These are phyloP conservation scores for Rhizophagus clarus DNA, from an alignment of 192 early-diverging fungal genomes.

Conservation along the genomic window DNA sequence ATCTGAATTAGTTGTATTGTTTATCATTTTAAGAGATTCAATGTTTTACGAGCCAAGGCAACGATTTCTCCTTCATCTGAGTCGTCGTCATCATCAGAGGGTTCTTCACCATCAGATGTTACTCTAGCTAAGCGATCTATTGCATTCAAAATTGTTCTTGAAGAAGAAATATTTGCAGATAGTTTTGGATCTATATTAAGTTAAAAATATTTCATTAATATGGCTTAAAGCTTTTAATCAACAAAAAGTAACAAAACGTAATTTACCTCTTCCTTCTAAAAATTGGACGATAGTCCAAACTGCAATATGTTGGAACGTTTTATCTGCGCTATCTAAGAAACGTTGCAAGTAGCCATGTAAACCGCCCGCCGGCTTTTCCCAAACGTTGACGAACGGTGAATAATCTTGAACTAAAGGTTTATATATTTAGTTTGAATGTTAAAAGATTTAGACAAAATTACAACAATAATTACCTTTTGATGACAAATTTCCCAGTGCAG, in stretches of 20 bases:
- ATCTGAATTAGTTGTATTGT: background rate
- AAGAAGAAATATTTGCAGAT: constrained; percentile 14
- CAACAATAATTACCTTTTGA: constrained; percentile 40
- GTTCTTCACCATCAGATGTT: constrained; percentile 23
- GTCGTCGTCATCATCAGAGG: constrained; percentile 22
- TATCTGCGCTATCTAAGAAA: constrained; percentile 67
- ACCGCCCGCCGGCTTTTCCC: constrained; percentile 66
- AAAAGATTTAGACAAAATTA: background rate
- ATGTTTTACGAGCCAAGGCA: constrained; percentile 26
- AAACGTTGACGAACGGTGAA: constrained; percentile 65
- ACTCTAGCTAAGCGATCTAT: constrained; percentile 17
- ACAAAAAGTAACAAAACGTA: background rate
- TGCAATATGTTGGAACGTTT: constrained; percentile 78
- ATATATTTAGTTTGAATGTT: background rate
- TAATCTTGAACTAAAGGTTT: constrained; percentile 60
- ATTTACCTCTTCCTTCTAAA: constrained; percentile 58
- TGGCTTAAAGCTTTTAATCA: background rate
- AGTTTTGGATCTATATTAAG: constrained; percentile 25
- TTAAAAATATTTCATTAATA: background rate
- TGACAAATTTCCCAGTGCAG: constrained; percentile 75
- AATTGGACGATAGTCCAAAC: constrained; percentile 87
- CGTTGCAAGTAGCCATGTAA: constrained; percentile 70
- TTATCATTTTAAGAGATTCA: background rate
- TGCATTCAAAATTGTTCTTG: constrained; percentile 6
- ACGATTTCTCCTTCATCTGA: constrained; percentile 31